phyloP scores from a whole-genome alignment of 2,329 filamentous ascomycete species.

The Pezicula rhizophila region DNA sequence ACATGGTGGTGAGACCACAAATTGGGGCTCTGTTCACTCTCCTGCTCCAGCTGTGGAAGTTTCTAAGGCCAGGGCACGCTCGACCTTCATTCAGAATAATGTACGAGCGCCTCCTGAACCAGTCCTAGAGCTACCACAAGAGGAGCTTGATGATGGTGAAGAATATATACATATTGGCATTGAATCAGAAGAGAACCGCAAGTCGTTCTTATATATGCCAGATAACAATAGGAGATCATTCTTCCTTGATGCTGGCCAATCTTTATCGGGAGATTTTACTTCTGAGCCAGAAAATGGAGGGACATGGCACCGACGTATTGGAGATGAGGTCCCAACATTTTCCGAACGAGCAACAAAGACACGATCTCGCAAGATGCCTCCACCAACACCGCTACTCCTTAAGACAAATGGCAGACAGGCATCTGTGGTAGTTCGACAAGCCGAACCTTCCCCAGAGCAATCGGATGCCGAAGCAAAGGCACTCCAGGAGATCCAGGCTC shows the following conservation, averaged over 20 bases:
- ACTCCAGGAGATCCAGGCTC: constrained; percentile 24
- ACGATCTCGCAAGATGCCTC: constrained; percentile 45
- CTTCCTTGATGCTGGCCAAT: constrained; percentile 23
- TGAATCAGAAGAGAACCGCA: constrained; percentile 27
- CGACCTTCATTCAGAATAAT: constrained; percentile 31
- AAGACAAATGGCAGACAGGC: constrained; percentile 35
- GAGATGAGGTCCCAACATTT: constrained; percentile 53
- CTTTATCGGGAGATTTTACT: constrained; percentile 12
- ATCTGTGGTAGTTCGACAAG: constrained; percentile 34
- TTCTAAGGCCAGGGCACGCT: constrained; percentile 34
- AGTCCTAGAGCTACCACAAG: constrained; percentile 2
- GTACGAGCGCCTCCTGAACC: neutral
- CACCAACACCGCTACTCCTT: constrained; percentile 50
- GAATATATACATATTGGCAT: constrained; percentile 41
- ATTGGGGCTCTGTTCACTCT: constrained; percentile 47
- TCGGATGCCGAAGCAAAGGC: constrained; percentile 22
- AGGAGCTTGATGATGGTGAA: constrained; percentile 20
- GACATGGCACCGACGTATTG: constrained; percentile 51
- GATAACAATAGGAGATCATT: constrained; percentile 22
- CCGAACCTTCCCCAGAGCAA: constrained; percentile 19
- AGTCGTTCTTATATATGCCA: constrained; percentile 17
- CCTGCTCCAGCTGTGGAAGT: constrained; percentile 40
- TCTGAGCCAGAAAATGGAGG: constrained; percentile 1
- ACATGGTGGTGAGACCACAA: constrained; percentile 37
- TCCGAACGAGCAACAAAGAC: constrained; percentile 43